These are phyloP conservation scores for Elaeis guineensis DNA, from an alignment of 176 grass and related monocot genomes.

Conservation along the genomic window DNA sequence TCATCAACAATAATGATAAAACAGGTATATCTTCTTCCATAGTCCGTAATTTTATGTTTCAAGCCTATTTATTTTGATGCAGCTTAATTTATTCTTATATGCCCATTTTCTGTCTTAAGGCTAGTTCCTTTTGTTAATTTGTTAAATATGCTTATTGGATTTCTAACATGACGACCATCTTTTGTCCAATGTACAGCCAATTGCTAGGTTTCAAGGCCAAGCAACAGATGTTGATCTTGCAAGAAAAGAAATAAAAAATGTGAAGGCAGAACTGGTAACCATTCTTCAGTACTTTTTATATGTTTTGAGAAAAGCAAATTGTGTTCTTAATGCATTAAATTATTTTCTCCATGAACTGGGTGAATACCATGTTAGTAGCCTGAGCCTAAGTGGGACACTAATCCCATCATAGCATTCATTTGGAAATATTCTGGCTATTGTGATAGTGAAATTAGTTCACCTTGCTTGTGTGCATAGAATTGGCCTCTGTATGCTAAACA, in stretches of 20 bases:
- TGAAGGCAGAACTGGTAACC: slow-evolving; percentile 91
- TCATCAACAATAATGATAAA: slow-evolving; percentile 95
- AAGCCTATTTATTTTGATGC: too few species aligned
- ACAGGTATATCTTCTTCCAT: slow-evolving; percentile 37
- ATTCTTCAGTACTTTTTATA: background rate
- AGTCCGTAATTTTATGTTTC: too few species aligned
- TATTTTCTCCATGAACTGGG: background rate
- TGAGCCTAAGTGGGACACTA: too few species aligned
- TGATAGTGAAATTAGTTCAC: too few species aligned
- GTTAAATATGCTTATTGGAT: background rate
- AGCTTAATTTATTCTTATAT: too few species aligned
- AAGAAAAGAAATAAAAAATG: slow-evolving; percentile 83
- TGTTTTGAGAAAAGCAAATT: background rate
- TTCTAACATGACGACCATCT: slow-evolving; percentile 13
- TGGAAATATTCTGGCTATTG: too few species aligned
- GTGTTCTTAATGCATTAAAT: slow-evolving; percentile 15
- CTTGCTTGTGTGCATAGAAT: too few species aligned
- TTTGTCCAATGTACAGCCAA: slow-evolving; percentile 54
- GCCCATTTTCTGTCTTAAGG: too few species aligned
- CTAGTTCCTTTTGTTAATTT: slow-evolving; percentile 14
- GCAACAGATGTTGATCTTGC: slow-evolving; percentile 75
- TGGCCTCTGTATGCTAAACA: too few species aligned
- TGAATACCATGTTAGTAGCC: too few species aligned
- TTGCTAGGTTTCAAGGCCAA: slow-evolving; percentile 77
- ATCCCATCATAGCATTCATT: too few species aligned